A percentile compares a stretch with the other conserved stretches of the same genome.
phyloP scores from a whole-genome alignment of 1,284 basidiomycete species.

The Ganoderma meredithae region DNA sequence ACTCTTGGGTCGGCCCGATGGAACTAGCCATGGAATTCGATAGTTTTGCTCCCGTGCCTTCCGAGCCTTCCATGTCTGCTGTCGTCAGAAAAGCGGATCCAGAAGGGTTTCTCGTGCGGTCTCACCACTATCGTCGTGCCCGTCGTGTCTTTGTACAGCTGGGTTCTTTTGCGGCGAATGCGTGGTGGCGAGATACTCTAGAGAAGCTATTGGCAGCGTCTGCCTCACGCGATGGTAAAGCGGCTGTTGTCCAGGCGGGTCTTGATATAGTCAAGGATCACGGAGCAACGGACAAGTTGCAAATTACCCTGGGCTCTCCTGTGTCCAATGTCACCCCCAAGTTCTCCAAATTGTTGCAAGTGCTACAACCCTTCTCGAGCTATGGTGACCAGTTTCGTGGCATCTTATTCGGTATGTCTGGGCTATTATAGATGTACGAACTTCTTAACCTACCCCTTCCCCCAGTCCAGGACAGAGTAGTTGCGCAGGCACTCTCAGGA shows the following conservation, averaged over 20 bases:
- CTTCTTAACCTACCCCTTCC: neutral
- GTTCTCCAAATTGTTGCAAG: slow-evolving; percentile 62
- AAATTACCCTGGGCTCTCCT: slow-evolving; percentile 56
- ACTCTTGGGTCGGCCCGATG: slow-evolving; percentile 39
- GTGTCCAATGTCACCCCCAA: slow-evolving; percentile 73
- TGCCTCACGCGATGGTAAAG: neutral
- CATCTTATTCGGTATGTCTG: slow-evolving; percentile 63
- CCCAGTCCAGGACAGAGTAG: slow-evolving; percentile 52
- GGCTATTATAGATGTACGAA: neutral
- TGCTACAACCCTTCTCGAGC: slow-evolving; percentile 59
- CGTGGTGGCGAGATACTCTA: slow-evolving; percentile 65
- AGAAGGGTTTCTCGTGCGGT: slow-evolving; percentile 45
- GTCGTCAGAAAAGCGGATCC: slow-evolving; percentile 48
- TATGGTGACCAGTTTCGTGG: slow-evolving; percentile 66
- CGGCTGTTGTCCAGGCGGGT: slow-evolving; percentile 4
- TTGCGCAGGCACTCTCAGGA: slow-evolving; percentile 56
- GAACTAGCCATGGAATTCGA: slow-evolving; percentile 58
- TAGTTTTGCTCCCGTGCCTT: slow-evolving; percentile 18
- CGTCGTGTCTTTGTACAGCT: slow-evolving; percentile 56
- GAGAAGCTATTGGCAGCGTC: slow-evolving; percentile 37
- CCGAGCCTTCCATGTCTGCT: slow-evolving; percentile 45
- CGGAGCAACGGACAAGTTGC: slow-evolving; percentile 68
- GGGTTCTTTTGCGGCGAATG: slow-evolving; percentile 68
- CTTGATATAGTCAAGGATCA: slow-evolving; percentile 56
- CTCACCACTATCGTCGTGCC: slow-evolving; percentile 53